Evolutionary conservation across 768 basidiomycete genomes (phyloP), one percentile per base, ranked within the genome.

Genomic region (Kondoa malvinella): DNA sequence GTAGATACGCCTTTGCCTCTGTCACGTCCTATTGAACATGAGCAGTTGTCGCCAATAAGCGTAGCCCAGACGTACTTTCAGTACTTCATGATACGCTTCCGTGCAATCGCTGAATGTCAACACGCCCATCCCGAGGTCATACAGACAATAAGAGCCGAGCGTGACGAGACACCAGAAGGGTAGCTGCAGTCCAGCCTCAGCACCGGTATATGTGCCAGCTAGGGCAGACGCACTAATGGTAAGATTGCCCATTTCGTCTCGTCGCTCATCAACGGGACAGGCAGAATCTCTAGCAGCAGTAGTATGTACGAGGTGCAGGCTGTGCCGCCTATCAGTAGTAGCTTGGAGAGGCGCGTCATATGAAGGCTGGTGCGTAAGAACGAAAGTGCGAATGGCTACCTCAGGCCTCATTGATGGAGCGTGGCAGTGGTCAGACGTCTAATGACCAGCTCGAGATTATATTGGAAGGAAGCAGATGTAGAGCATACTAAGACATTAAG

Each of bases 101-200:
- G 33, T 59, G 17, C 66, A 66, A 33, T 66, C 66, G 0, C 66
- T 57, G 4, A 66, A 66, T 16, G 66, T 66, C 3, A 66, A 26
- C 3, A 66, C 66, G 17, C 66, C 66, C 66, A 66, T 66, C 26
- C 66, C 66, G 1, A 66, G 33, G 26, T 66, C 66, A 57, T 59
- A 66, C 0, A 66, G 58, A 30, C 66, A 66, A 25, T 66, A 66
- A 17, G 32, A 34, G 16, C 66, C 66, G 1, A 66, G 58, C 34
- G 66, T 29, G 26, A 66, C 57, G 66, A 66, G 31, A 34, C 57
- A 40, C 33, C 60, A 58, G 58, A 66, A 66, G 2, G 66, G 66
- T 25, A 66, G 66, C 66, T 66, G 56, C 16, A 15, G 4, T 26
- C 14, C 32, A 34, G n/a, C 40, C 30, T 21, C 31, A 25, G 50